phyloP scores from a whole-genome alignment of 2,329 filamentous ascomycete genomes.

The Penicillium oxalicum region DNA sequence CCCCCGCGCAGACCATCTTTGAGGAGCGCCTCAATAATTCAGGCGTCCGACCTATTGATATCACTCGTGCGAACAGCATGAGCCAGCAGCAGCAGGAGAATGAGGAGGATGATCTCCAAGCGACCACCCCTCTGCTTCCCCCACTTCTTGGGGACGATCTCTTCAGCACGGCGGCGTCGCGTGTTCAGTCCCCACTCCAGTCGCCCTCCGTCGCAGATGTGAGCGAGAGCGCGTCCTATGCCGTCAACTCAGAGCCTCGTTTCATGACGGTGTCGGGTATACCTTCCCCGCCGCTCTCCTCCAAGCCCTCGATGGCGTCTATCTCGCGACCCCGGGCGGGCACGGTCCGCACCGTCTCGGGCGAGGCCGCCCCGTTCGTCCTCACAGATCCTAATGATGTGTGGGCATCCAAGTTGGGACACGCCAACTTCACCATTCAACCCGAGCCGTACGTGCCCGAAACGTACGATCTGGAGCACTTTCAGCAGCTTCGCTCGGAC shows the following conservation, averaged over 20 bases:
- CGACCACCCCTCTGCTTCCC: constrained; percentile 78
- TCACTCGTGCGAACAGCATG: constrained; percentile 48
- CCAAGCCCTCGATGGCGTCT: constrained; percentile 70
- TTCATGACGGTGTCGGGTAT: constrained; percentile 41
- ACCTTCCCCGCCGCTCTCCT: constrained; percentile 68
- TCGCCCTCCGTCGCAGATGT: constrained; percentile 72
- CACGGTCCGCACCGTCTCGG: constrained; percentile 38
- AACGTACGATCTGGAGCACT: constrained; percentile 52
- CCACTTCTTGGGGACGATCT: constrained; percentile 63
- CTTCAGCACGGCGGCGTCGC: constrained; percentile 46
- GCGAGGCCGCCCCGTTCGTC: constrained; percentile 53
- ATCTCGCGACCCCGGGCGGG: constrained; percentile 52
- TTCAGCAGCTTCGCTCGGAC: constrained; percentile 63
- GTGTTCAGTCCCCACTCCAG: constrained; percentile 73
- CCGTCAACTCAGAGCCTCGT: constrained; percentile 46
- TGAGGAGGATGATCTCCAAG: constrained; percentile 56
- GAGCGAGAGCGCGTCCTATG: constrained; percentile 35
- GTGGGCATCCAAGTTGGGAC: constrained; percentile 80
- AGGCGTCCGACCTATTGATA: constrained; percentile 47
- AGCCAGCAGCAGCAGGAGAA: constrained; percentile 32
- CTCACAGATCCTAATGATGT: constrained; percentile 63
- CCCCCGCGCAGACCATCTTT: constrained; percentile 59
- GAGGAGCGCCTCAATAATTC: constrained; percentile 49
- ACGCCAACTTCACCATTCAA: constrained; percentile 86
- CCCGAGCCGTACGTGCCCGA: constrained; percentile 73